Conservation (phyloP, 2,329 filamentous ascomycete species). For the Apiospora marii region DNA sequence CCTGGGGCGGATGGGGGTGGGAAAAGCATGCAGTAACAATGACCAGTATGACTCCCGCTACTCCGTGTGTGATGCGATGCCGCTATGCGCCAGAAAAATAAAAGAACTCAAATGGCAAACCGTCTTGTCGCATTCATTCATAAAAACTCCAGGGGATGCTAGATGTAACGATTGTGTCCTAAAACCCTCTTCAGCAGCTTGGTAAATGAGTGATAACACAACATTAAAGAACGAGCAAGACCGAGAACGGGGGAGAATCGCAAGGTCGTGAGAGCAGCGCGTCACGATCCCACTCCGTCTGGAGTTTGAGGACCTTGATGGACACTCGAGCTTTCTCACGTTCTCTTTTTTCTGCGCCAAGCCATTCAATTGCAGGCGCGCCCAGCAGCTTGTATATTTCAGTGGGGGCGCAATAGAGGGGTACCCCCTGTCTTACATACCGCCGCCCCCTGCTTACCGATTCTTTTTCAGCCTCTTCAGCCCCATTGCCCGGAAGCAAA, state of each 20-base stretch:
- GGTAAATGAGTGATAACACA: neutral
- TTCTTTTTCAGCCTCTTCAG: constrained; percentile 19
- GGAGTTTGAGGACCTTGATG: constrained; percentile 35
- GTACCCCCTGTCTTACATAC: constrained; percentile 1
- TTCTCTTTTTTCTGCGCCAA: constrained; percentile 7
- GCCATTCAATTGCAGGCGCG: neutral
- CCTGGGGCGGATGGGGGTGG: neutral
- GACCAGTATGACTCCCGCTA: constrained; percentile 7
- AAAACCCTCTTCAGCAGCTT: neutral
- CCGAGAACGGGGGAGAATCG: neutral
- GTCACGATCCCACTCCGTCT: neutral
- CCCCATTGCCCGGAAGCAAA: constrained; percentile 2
- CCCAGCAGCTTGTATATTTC: neutral
- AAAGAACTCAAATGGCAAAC: neutral
- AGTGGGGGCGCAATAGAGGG: neutral
- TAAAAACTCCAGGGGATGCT: neutral
- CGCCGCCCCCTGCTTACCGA: neutral
- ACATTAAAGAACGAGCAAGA: neutral
- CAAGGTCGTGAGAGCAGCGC: neutral
- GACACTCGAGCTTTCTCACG: constrained; percentile 16
- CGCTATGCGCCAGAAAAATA: neutral
- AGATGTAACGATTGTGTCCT: neutral
- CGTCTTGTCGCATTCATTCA: constrained; percentile 3
- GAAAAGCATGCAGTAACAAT: neutral
- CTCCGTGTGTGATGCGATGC: neutral